phyloP scores from a whole-genome alignment of 164 flowering plant genomes.

The Litsea cubeba region DNA sequence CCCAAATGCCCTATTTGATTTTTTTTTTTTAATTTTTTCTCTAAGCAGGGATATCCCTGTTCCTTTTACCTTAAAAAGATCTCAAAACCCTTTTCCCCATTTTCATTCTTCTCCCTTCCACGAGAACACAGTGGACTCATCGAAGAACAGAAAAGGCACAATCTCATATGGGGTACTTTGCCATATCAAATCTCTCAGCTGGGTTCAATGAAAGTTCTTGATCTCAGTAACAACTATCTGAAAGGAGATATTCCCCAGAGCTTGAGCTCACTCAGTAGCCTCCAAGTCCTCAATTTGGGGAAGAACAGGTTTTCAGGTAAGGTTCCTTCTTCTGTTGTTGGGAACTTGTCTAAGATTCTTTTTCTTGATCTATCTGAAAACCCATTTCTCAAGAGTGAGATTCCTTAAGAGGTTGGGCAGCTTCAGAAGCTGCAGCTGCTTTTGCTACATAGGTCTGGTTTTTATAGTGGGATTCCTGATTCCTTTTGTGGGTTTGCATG shows the following conservation, averaged over 20 bases:
- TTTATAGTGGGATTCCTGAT: too few relatives aligned
- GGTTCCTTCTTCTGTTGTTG: conserved; percentile 33
- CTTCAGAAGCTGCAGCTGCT: too few relatives aligned
- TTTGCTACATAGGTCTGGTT: too few relatives aligned
- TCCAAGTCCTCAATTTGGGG: conserved; percentile 69
- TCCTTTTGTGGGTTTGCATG: too few relatives aligned
- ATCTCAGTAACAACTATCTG: conserved; percentile 53
- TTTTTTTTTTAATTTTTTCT: too few relatives aligned
- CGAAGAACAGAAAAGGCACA: conserved; percentile 6
- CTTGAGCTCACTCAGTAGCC: conserved; percentile 41
- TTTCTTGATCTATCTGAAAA: conserved; percentile 75
- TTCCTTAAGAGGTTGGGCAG: too few relatives aligned
- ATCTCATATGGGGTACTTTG: conserved; percentile 81
- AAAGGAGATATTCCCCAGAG: conserved; percentile 62
- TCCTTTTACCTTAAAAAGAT: too few relatives aligned
- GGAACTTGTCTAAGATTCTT: conserved; percentile 53
- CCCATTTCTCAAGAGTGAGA: conserved; percentile 1
- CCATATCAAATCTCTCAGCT: conserved; percentile 68
- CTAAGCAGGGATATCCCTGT: too few relatives aligned
- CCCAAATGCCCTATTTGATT: too few relatives aligned
- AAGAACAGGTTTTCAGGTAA: conserved; percentile 69
- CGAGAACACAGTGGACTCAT: too few relatives aligned
- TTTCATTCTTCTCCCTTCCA: too few relatives aligned
- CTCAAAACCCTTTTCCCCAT: too few relatives aligned
- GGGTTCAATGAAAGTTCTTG: conserved; percentile 44